phyloP scores from a whole-genome alignment of 768 basidiomycete genomes.

The Lactarius pseudohatsudake region DNA sequence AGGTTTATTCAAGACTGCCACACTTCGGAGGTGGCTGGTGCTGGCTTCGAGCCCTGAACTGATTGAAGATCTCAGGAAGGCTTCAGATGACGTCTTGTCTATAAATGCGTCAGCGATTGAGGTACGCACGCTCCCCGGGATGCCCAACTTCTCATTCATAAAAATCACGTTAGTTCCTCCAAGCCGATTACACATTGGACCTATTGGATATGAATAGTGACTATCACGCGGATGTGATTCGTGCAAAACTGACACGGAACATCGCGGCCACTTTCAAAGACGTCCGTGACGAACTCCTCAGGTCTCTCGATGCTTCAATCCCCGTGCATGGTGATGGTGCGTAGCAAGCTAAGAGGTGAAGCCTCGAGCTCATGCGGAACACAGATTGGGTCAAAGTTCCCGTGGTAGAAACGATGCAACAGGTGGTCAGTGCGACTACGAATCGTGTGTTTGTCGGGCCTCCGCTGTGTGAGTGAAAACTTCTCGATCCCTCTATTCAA shows the following conservation, averaged over 20 bases:
- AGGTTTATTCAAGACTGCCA: not conserved
- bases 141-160: not conserved
- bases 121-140: not conserved
- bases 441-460: not conserved
- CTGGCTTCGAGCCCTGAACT: not conserved
- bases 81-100: not conserved
- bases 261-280: not conserved
- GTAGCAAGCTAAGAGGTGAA: not conserved
- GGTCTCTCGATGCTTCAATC: not conserved
- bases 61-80: not conserved
- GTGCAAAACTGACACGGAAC: conserved; percentile 12
- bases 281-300: not conserved
- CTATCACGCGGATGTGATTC: conserved; percentile 3
- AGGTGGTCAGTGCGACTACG: not conserved
- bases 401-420: not conserved
- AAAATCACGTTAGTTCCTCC: not conserved
- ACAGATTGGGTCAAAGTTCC: not conserved
- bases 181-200: not conserved
- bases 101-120: not conserved
- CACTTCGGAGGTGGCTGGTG: not conserved
- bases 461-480: not conserved
- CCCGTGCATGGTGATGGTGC: not conserved
- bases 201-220: not conserved
- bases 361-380: not conserved
- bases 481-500: not conserved